Base-by-base conservation (phyloP, 2,329 filamentous ascomycete species). In the Aspergillus sclerotialis region DNA sequence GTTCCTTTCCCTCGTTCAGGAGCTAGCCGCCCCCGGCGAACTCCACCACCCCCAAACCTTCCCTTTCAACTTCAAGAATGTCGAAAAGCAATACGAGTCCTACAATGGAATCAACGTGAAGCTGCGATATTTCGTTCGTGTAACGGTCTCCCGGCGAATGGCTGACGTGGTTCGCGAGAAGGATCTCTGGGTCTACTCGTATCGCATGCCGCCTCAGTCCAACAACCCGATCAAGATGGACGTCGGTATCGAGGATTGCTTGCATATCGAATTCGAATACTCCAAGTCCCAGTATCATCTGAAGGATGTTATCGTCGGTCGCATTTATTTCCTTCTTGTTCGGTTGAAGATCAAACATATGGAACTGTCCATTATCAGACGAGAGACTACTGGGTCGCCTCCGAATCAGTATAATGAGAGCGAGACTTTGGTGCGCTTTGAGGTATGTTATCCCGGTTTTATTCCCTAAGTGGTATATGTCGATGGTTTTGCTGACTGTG, bases 141-240 rank as follows among this genome's bases (percentile, higher is more conserved):
- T 96, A 49, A 98, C 92, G 23, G 92, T 98, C 30, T 94, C 88
- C 33, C 80, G 92, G 55, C 80, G 92, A 60, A 96, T 98, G 88
- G 87, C 88, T 52, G 92, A 98, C 59, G 90, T 98, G 38, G 87
- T 96, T 54, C 84, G 93, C 52, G 93, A 98, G 68, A 98, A 98
- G 76, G 93, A 98, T 64, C 84, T 98, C 46, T 98, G 93, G 93
- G 93, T 98, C 36, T 98, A 98, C 72, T 92, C 83, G 44, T 98
- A 98, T 73, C 82, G 89, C 62, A 90, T 96, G 70, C 90, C 92
- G 13, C 92, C 92, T 12, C 92, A 98, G 76, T 93, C 88, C 65
- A 98, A 96, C 72, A 89, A 80, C 67, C 88, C 85, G 49, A 98
- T 98, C 73, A 98, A 98, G 76, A 98, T 98, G 92, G 92, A 98